phyloP scores from a whole-genome alignment of 2,329 filamentous ascomycete species.

The Calonectria crousiana region DNA sequence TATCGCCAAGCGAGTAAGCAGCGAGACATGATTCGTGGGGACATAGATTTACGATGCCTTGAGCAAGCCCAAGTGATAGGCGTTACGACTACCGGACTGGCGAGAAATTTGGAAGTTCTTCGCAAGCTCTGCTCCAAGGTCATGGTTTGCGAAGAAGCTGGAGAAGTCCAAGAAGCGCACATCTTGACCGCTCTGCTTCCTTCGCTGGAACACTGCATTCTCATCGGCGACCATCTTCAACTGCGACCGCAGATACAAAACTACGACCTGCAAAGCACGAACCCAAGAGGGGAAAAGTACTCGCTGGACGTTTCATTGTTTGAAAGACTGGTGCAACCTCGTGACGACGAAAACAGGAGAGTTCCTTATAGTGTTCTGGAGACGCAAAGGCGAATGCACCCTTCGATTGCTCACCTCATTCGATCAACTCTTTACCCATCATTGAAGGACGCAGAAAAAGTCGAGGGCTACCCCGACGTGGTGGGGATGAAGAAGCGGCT shows the following conservation, averaged over 20 bases:
- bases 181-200: conserved; percentile 70
- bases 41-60: background rate
- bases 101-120: conserved; percentile 62
- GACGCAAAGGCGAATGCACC: conserved; percentile 68
- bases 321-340: conserved; percentile 63
- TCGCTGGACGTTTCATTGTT: conserved; percentile 47
- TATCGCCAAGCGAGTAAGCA: background rate
- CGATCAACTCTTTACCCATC: conserved; percentile 68
- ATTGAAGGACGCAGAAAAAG: conserved; percentile 62
- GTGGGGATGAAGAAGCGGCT: conserved; percentile 65
- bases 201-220: conserved; percentile 69
- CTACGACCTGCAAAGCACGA: conserved; percentile 44
- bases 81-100: conserved; percentile 70
- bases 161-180: conserved; percentile 75
- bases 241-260: conserved; percentile 69
- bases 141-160: conserved; percentile 76
- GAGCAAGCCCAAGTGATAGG: conserved; percentile 63
- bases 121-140: conserved; percentile 65
- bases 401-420: conserved; percentile 70
- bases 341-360: background rate
- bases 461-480: conserved; percentile 59
- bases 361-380: background rate
- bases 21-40: background rate
- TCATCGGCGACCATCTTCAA: conserved; percentile 74
- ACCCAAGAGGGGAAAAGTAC: conserved; percentile 51